Conservation (phyloP, 2,329 filamentous ascomycete species). For the Fusarium gaditjirri region DNA sequence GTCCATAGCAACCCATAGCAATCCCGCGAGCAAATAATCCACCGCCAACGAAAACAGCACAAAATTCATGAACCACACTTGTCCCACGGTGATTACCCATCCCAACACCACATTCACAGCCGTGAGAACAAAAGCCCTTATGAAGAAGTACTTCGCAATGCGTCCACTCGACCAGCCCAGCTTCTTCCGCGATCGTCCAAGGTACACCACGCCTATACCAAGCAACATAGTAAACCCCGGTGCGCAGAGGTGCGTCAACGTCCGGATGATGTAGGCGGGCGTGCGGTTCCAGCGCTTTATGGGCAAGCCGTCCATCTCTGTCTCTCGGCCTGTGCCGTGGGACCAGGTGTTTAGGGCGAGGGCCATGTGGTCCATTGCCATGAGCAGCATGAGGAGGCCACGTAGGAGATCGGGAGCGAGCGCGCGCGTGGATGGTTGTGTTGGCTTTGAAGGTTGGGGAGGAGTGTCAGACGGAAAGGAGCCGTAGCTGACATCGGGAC, state of each 20-base stretch:
- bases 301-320: constrained; percentile 50
- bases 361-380: constrained; percentile 58
- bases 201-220: constrained; percentile 58
- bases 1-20: constrained; percentile 53
- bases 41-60: constrained; percentile 58
- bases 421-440: constrained; percentile 45
- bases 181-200: constrained; percentile 53
- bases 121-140: constrained; percentile 42
- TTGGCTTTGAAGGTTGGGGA: constrained; percentile 29
- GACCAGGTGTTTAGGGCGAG: constrained; percentile 54
- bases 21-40: constrained; percentile 57
- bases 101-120: constrained; percentile 49
- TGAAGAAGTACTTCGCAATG: constrained; percentile 53
- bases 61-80: constrained; percentile 56
- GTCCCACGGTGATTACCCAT: constrained; percentile 46
- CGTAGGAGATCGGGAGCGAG: constrained; percentile 58
- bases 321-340: constrained; percentile 52
- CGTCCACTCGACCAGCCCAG: constrained; percentile 52
- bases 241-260: constrained; percentile 58
- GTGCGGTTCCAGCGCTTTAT: constrained; percentile 53
- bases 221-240: constrained; percentile 59
- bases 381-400: constrained; percentile 56
- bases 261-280: constrained; percentile 53
- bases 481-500: constrained; percentile 4
- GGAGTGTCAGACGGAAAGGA: constrained; percentile 10